Percentiles rank a stretch among this genome's conserved stretches.
Evolutionary conservation across 1,284 basidiomycete genomes (phyloP).

Genomic region (Polyporus tsugae): DNA sequence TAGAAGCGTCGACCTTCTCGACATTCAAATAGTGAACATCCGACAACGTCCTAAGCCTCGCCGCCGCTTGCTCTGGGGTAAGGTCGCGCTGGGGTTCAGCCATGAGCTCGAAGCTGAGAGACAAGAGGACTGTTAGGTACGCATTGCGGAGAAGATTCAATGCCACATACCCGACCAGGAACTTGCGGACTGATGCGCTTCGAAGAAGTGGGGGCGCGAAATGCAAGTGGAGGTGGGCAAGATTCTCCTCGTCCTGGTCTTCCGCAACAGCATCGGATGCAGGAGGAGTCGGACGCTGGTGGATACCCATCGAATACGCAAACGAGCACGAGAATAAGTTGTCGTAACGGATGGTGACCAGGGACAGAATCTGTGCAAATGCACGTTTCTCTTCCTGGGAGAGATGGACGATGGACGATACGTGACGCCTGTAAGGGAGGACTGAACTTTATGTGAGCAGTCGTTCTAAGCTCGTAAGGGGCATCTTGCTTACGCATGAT

Average conservation of each 20-base stretch:
- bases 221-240: conserved; percentile 90
- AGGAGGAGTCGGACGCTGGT: conserved; percentile 75
- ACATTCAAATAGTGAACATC: conserved; percentile 60
- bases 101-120: conserved; percentile 86
- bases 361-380: conserved; percentile 73
- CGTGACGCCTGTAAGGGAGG: conserved; percentile 81
- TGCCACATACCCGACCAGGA: conserved; percentile 83
- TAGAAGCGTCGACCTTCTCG: conserved; percentile 15
- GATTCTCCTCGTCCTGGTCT: conserved; percentile 53
- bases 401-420: conserved; percentile 75
- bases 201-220: conserved; percentile 90
- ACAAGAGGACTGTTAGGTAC: conserved; percentile 5
- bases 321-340: conserved; percentile 90
- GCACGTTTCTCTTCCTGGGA: conserved; percentile 63
- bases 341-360: conserved; percentile 82
- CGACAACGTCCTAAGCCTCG: conserved; percentile 60
- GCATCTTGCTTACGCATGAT: conserved; percentile 63
- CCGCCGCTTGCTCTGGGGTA: conserved; percentile 90
- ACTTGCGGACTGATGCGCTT: conserved; percentile 87
- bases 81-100: conserved; percentile 92
- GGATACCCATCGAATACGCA: conserved; percentile 97
- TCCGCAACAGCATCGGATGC: conserved; percentile 33
- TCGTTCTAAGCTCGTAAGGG: conserved; percentile 4
- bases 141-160: not conserved
- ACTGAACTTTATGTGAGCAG: conserved; percentile 52